Evolutionary conservation across 176 grass and related monocot species (phyloP), one percentile per base, ranked within the genome.

Genomic region (Aegilops sharonensis): DNA sequence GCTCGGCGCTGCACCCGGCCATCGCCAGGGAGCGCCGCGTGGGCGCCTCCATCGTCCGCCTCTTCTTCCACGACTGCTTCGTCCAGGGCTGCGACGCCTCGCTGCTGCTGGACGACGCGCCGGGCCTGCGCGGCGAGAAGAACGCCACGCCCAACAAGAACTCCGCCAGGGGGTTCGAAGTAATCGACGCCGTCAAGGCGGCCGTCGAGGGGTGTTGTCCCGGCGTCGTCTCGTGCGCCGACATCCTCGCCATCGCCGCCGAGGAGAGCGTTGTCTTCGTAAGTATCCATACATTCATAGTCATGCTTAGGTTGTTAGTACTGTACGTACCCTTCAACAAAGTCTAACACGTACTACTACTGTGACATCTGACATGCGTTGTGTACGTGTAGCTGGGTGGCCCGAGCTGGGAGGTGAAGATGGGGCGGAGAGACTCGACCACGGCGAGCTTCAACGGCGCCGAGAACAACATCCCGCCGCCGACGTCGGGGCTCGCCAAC

Each of bases 1-100:
- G 68, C 56, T 60, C 70, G 25, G 96, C 64, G 3, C 25, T 98
- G 56, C 12, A 81, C 30, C 64, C 90, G 0, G 96, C 96, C 29
- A 86, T 95, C 43, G 68, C 68, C 17, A 70, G 2, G 7, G 95
- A 97, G 92, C 34, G 71, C 17, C 89, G 95, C 65, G 72, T 97
- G 79, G 95, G 95, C 23, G 95, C 95, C 17, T 97, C 95, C 32
- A 84, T 97, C 30, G 15, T 97, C 11, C 89, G 95, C 13, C 95
- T 97, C 85, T 94, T 94, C 87, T 97, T 97, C 82, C 95, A 97
- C 62, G 95, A 97, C 86, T 94, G 92, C 85, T 94, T 94, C 64
- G 89, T 94, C 67, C 84, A 93, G 95, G 95, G 95, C n/a, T 98
- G 95, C 79, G 95, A 98, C 24, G 95, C 87, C 8, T 98, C 95